Evolutionary conservation across 2,329 filamentous ascomycete species (phyloP).

Genomic region (Sphaerostilbella broomeana): DNA sequence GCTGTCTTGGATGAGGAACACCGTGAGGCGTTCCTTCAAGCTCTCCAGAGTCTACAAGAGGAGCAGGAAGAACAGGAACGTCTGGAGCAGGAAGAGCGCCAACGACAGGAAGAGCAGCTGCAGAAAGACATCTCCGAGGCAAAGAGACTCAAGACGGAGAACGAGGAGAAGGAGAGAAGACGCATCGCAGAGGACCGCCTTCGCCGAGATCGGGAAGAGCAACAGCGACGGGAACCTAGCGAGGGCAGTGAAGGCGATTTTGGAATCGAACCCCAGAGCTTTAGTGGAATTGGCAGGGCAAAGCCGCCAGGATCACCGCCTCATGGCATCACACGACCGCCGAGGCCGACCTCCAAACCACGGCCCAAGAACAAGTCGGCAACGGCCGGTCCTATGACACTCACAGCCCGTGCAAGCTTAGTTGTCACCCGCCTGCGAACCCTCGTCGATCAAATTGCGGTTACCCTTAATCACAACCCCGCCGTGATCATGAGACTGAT

Average conservation of each 20-base stretch:
- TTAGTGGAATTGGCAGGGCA: conserved; percentile 29
- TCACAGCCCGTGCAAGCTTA: conserved; percentile 44
- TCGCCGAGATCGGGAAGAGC: too few relatives aligned
- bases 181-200: conserved; percentile 49
- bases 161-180: conserved; percentile 49
- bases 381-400: conserved; percentile 26
- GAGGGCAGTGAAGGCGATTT: conserved; percentile 60
- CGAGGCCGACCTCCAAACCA: conserved; percentile 17
- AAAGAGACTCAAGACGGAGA: conserved; percentile 48
- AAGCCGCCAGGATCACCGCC: conserved; percentile 27
- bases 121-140: conserved; percentile 52
- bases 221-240: too few relatives aligned
- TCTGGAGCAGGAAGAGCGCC: conserved; percentile 53
- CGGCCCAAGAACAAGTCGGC: conserved; percentile 25
- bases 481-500: conserved; percentile 55
- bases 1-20: conserved; percentile 88
- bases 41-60: conserved; percentile 75
- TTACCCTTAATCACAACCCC: conserved; percentile 50
- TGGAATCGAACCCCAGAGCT: conserved; percentile 52
- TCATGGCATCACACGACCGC: conserved; percentile 27
- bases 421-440: conserved; percentile 46
- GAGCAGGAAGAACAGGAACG: conserved; percentile 70
- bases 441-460: conserved; percentile 45
- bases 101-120: conserved; percentile 50
- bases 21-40: conserved; percentile 80